A percentile compares a stretch with the other conserved stretches of the same genome.
Conservation (phyloP, 345 rosid genomes). For the Nasturtium officinale region DNA sequence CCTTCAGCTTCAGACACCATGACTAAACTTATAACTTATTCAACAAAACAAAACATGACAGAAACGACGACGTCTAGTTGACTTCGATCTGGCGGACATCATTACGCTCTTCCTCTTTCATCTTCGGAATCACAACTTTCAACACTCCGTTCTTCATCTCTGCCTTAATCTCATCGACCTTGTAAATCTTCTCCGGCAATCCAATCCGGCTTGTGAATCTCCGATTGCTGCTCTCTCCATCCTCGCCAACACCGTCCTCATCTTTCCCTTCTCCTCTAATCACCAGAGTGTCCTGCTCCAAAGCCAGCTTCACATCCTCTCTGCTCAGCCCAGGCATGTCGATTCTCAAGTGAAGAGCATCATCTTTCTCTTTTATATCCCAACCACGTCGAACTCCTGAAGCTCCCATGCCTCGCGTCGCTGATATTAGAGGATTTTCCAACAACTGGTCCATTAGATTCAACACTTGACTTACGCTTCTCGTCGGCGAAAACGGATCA, state of each 20-base stretch:
- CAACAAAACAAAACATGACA: too few relatives aligned
- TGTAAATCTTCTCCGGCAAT: constrained; percentile 39
- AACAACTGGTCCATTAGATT: constrained; percentile 63
- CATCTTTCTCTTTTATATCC: constrained; percentile 59
- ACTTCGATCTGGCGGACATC: constrained; percentile 55
- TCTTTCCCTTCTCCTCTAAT: constrained; percentile 62
- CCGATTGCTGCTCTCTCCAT: constrained; percentile 35
- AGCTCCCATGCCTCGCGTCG: constrained; percentile 47
- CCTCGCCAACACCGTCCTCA: constrained; percentile 37
- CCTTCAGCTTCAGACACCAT: background rate
- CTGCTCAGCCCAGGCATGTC: constrained; percentile 68
- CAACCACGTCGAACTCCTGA: constrained; percentile 46
- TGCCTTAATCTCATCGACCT: constrained; percentile 60
- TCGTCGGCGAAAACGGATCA: constrained; percentile 64
- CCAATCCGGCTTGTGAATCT: constrained; percentile 56
- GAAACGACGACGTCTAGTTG: constrained; percentile 30
- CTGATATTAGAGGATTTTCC: constrained; percentile 55
- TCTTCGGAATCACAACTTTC: constrained; percentile 76
- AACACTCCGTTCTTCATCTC: constrained; percentile 93
- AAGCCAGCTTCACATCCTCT: constrained; percentile 58
- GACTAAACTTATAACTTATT: too few relatives aligned
- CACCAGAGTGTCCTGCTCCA: constrained; percentile 67
- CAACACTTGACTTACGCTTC: constrained; percentile 66
- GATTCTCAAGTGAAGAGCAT: constrained; percentile 43
- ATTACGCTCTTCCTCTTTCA: constrained; percentile 59